Percentiles rank a stretch among this genome's conserved stretches.
These are phyloP conservation scores for Ambispora gerdemannii DNA, from an alignment of 192 early-diverging fungal genomes.

Conservation along the genomic window DNA sequence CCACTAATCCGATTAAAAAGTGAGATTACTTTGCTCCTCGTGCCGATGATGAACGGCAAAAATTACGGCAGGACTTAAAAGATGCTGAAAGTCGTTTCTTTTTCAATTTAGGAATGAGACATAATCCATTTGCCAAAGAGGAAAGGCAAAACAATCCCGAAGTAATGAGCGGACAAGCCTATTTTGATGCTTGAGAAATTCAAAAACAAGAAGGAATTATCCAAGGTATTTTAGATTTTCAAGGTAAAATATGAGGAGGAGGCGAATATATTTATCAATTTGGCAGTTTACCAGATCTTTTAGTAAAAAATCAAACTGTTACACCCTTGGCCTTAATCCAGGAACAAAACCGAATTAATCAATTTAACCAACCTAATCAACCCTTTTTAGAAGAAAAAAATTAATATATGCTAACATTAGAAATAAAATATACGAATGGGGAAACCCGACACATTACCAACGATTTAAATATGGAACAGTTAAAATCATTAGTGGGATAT, in stretches of 20 bases:
- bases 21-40: neutral
- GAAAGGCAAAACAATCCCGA: constrained; percentile 15
- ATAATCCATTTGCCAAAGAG: neutral
- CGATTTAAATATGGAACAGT: too few relatives aligned
- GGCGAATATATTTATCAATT: neutral
- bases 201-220: neutral
- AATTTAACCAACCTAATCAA: too few relatives aligned
- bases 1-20: neutral
- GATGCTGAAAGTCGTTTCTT: neutral
- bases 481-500: too few relatives aligned
- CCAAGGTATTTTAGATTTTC: neutral
- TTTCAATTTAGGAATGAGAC: neutral
- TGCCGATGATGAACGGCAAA: neutral
- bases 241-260: neutral
- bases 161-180: neutral
- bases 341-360: too few relatives aligned
- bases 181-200: neutral
- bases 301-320: neutral
- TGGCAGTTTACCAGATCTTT: neutral
- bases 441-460: too few relatives aligned
- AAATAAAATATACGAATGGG: too few relatives aligned
- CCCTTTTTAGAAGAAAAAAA: too few relatives aligned
- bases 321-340: too few relatives aligned
- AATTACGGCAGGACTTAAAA: neutral
- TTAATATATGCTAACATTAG: too few relatives aligned